Conservation (phyloP, 306 rosid genomes). For the Gastrolobium villosum region DNA sequence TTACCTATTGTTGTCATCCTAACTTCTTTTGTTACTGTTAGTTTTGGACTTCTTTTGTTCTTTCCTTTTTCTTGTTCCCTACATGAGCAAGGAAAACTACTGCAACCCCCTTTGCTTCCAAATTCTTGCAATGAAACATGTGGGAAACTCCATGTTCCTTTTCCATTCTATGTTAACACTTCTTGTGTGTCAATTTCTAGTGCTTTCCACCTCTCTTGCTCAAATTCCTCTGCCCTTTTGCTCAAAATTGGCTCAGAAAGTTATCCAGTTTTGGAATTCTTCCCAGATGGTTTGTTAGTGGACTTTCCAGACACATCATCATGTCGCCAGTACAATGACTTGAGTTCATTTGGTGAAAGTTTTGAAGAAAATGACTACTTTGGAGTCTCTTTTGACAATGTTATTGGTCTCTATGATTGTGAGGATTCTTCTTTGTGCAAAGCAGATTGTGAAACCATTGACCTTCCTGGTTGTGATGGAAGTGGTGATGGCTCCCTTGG, state of each 20-base stretch:
- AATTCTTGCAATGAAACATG: slow-evolving; percentile 71
- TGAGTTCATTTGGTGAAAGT: slow-evolving; percentile 65
- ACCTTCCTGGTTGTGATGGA: slow-evolving; percentile 79
- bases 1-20: slow-evolving; percentile 34
- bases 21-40: slow-evolving; percentile 39
- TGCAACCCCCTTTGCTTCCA: slow-evolving; percentile 39
- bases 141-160: slow-evolving; percentile 74
- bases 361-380: slow-evolving; percentile 59
- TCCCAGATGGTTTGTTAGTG: slow-evolving; percentile 74
- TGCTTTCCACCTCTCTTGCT: slow-evolving; percentile 76
- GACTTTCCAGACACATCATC: slow-evolving; percentile 74
- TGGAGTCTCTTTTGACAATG: slow-evolving; percentile 78
- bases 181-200: slow-evolving; percentile 63
- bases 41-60: slow-evolving; percentile 44
- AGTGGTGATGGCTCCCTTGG: slow-evolving; percentile 64
- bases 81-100: slow-evolving; percentile 47
- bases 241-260: slow-evolving; percentile 62
- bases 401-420: slow-evolving; percentile 89
- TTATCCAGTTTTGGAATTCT: slow-evolving; percentile 75
- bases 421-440: slow-evolving; percentile 93
- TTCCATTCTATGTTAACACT: slow-evolving; percentile 81
- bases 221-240: slow-evolving; percentile 69
- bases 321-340: slow-evolving; percentile 85
- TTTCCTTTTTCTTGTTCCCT: slow-evolving; percentile 57
- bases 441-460: slow-evolving; percentile 73